These are phyloP conservation scores for Gracilaria gracilis DNA, from an alignment of 23 red algal species.

Conservation along the genomic window DNA sequence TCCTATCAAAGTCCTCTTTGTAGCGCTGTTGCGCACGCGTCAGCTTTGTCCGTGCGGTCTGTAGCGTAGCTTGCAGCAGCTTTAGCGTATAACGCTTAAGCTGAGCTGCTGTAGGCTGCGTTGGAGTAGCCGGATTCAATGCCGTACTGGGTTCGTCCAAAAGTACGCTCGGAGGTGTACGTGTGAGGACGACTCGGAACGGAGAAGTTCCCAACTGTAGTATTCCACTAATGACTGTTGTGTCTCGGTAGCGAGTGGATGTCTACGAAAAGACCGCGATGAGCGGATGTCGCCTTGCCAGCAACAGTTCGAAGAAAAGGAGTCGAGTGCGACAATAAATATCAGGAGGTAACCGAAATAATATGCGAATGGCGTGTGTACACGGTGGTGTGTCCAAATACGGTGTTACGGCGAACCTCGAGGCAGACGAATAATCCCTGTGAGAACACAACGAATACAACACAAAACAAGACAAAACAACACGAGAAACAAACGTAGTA, in stretches of 20 bases:
- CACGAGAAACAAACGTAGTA: background rate
- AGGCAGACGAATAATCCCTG: background rate
- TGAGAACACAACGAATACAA: background rate
- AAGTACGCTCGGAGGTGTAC: no score
- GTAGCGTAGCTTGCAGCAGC: no score
- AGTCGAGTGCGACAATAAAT: background rate
- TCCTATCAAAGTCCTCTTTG: no score
- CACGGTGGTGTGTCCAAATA: background rate
- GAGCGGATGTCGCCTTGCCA: background rate
- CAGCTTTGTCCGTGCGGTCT: no score
- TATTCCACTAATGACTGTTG: background rate
- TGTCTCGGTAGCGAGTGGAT: background rate
- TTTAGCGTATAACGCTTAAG: no score
- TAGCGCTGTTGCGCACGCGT: no score
- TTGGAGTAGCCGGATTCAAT: no score
- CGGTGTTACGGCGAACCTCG: background rate
- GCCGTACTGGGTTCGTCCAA: no score
- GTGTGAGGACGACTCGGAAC: no score
- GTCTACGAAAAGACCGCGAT: background rate
- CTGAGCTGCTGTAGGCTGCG: no score
- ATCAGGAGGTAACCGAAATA: background rate
- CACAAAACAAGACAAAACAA: background rate
- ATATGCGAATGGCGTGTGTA: background rate
- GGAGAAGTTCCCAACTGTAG: background rate
- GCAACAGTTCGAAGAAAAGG: background rate